These are phyloP conservation scores for Nissolia schottii DNA, from an alignment of 306 rosid genomes.

Conservation along the genomic window DNA sequence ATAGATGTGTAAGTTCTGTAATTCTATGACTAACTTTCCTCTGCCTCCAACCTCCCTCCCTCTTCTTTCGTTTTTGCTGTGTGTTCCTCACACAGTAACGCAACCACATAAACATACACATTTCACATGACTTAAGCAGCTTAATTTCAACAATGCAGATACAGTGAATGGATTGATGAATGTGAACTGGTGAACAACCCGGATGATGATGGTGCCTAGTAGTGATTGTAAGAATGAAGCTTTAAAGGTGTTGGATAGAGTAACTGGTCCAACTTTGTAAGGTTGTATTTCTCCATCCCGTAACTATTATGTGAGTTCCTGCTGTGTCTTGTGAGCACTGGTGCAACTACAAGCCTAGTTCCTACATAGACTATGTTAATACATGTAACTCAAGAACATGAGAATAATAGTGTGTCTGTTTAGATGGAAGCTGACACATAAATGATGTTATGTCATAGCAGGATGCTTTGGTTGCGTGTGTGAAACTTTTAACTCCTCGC, in stretches of 20 bases:
- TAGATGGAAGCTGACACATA: background rate
- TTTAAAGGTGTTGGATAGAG: background rate
- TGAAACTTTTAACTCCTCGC: background rate
- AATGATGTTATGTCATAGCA: background rate
- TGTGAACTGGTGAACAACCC: slow-evolving; percentile 76
- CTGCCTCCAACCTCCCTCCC: background rate
- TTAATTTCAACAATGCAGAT: slow-evolving; percentile 50
- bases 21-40: background rate
- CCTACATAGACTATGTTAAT: background rate
- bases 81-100: background rate
- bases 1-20: slow-evolving; percentile 71
- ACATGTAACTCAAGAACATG: slow-evolving; percentile 15
- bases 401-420: slow-evolving; percentile 5
- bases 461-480: slow-evolving; percentile 8
- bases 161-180: slow-evolving; percentile 96
- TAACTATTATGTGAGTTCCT: slow-evolving; percentile 11
- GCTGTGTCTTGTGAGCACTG: slow-evolving; percentile 11
- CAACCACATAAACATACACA: background rate
- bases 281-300: background rate
- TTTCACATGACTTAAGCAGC: background rate
- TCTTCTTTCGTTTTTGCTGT: background rate
- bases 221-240: background rate
- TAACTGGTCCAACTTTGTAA: background rate
- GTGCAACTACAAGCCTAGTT: background rate
- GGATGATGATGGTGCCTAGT: slow-evolving; percentile 72